A percentile compares a stretch with the other conserved stretches of the same genome.
Evolutionary conservation across 23 red algal species (phyloP).

Genomic region (Cyanidioschyzon merolae): DNA sequence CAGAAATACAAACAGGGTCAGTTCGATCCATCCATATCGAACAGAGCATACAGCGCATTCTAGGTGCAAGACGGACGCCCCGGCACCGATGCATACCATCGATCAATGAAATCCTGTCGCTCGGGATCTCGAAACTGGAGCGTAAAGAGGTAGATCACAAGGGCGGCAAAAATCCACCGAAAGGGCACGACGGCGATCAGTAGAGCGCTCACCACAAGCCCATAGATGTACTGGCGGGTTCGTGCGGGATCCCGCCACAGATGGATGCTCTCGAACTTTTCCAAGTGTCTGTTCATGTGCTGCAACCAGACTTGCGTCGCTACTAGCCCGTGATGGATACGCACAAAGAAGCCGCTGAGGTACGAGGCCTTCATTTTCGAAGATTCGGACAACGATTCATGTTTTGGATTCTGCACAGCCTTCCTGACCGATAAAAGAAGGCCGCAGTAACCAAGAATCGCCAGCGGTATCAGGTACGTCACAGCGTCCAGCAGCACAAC

Average conservation of each 20-base stretch:
- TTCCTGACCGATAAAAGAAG: neutral
- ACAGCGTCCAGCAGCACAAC: neutral
- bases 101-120: neutral
- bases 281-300: constrained; percentile 6
- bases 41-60: no score
- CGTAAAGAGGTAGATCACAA: neutral
- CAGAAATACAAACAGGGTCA: no score
- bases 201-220: neutral
- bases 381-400: neutral
- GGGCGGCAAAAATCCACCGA: neutral
- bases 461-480: constrained; percentile 10
- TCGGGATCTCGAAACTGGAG: constrained; percentile 7
- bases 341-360: neutral
- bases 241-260: neutral
- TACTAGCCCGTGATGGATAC: neutral
- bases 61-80: neutral
- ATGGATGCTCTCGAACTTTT: constrained; percentile 8
- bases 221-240: neutral
- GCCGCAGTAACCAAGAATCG: neutral
- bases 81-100: neutral
- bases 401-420: neutral
- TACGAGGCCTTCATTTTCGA: neutral
- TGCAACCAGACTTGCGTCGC: constrained; percentile 10
- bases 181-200: neutral
- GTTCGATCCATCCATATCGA: no score